phyloP scores from a whole-genome alignment of 192 early-diverging fungal genomes.

The Umbelopsis isabellina region DNA sequence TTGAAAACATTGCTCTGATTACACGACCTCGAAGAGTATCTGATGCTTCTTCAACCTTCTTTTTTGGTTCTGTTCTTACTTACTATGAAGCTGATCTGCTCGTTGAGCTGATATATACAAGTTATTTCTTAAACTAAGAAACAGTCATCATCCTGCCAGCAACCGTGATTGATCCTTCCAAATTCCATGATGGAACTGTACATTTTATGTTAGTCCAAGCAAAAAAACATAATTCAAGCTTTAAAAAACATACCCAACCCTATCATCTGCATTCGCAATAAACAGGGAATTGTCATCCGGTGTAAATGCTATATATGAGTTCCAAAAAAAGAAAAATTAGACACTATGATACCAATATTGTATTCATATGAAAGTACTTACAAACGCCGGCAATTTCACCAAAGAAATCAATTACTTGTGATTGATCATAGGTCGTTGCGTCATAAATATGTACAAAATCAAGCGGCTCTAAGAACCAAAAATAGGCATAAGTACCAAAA shows the following conservation, averaged over 20 bases:
- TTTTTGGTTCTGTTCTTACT: background rate
- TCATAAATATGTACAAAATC: slow-evolving; percentile 74
- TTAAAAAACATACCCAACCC: slow-evolving; percentile 34
- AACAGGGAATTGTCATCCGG: slow-evolving; percentile 55
- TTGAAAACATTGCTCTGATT: no score
- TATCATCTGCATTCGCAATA: slow-evolving; percentile 58
- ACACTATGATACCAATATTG: background rate
- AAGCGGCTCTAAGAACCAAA: slow-evolving; percentile 45
- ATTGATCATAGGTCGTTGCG: slow-evolving; percentile 34
- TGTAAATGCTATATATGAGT: slow-evolving; percentile 33
- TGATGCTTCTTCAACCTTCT: background rate
- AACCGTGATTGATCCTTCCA: slow-evolving; percentile 1
- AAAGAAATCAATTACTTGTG: slow-evolving; percentile 73
- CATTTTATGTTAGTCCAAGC: background rate
- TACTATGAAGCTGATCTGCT: background rate
- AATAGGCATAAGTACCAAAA: background rate
- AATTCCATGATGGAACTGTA: slow-evolving; percentile 15
- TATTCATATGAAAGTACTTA: background rate
- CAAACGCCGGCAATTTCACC: slow-evolving; percentile 70
- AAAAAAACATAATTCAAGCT: no score
- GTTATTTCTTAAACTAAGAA: background rate
- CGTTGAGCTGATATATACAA: slow-evolving; percentile 3
- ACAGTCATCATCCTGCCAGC: slow-evolving; percentile 15
- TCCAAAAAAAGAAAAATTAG: background rate
- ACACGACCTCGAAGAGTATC: background rate